phyloP scores from a whole-genome alignment of 2,329 filamentous ascomycete species.

The Ophiocordyceps australis region DNA sequence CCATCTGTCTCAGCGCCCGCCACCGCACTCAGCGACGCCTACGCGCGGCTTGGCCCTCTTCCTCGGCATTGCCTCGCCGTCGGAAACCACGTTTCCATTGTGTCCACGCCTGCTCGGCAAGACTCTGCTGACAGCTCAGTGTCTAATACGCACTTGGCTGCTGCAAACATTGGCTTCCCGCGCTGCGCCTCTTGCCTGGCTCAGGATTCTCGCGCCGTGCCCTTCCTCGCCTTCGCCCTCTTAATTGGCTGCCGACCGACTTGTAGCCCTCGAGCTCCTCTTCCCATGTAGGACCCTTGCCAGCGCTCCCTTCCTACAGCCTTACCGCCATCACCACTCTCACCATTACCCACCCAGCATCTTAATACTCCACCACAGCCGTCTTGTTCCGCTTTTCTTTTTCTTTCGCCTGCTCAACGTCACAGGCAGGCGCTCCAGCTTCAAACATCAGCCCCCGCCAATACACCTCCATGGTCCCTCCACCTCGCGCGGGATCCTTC shows the following conservation, averaged over 20 bases:
- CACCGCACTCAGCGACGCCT: too few species aligned
- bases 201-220: neutral
- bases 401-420: too few species aligned
- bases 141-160: too few species aligned
- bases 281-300: constrained; percentile 16
- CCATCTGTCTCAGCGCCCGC: too few species aligned
- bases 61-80: too few species aligned
- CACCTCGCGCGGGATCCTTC: constrained; percentile 44
- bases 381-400: too few species aligned
- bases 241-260: neutral
- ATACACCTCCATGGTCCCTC: constrained; percentile 37
- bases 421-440: constrained; percentile 17
- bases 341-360: constrained; percentile 13
- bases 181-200: constrained; percentile 1
- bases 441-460: constrained; percentile 12
- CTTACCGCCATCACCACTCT: constrained; percentile 8
- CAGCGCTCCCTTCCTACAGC: constrained; percentile 8
- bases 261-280: constrained; percentile 2
- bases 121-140: too few species aligned
- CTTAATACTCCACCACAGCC: constrained; percentile 14
- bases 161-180: too few species aligned
- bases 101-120: too few species aligned
- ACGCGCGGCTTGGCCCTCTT: too few species aligned
- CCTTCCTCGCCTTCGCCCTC: neutral
- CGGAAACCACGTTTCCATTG: too few species aligned